phyloP scores from a whole-genome alignment of 2,329 filamentous ascomycete species.

The Xylaria sp. region DNA sequence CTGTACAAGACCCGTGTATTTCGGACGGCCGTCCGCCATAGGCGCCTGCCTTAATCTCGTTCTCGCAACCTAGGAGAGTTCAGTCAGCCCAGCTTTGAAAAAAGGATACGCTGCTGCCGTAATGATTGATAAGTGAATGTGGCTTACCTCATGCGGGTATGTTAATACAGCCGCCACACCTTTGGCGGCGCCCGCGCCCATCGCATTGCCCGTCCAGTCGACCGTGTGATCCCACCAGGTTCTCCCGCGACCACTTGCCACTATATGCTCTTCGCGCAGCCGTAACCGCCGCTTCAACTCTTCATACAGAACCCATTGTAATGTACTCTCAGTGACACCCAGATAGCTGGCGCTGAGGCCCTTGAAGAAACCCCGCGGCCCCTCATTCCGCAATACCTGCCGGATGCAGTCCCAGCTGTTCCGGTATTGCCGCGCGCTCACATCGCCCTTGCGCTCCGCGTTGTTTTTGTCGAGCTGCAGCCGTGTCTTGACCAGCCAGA shows the following conservation, averaged over 20 bases:
- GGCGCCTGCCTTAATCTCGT: constrained; percentile 88
- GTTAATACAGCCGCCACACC: constrained; percentile 84
- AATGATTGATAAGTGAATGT: not conserved
- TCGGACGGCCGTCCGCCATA: constrained; percentile 73
- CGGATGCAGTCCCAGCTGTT: constrained; percentile 89
- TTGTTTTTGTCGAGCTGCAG: constrained; percentile 90
- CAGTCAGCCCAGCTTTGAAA: not conserved
- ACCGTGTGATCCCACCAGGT: constrained; percentile 79
- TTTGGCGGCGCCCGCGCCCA: constrained; percentile 85
- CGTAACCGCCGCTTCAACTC: constrained; percentile 83
- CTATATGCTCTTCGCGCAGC: constrained; percentile 68
- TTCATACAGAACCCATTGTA: constrained; percentile 96
- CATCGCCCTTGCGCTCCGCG: constrained; percentile 66
- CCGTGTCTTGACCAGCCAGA: constrained; percentile 95
- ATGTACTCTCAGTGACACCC: constrained; percentile 86
- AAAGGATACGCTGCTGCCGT: not conserved
- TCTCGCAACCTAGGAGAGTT: constrained; percentile 70
- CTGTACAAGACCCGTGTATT: constrained; percentile 88
- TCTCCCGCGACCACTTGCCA: constrained; percentile 67
- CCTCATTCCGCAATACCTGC: constrained; percentile 83
- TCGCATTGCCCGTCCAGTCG: constrained; percentile 80
- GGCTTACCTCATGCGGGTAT: constrained; percentile 85
- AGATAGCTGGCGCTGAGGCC: constrained; percentile 92
- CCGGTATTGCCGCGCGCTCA: constrained; percentile 74
- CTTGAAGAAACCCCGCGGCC: constrained; percentile 83